Evolutionary conservation across 2,329 filamentous ascomycete species (phyloP).

Genomic region (Xylariaceae sp.): DNA sequence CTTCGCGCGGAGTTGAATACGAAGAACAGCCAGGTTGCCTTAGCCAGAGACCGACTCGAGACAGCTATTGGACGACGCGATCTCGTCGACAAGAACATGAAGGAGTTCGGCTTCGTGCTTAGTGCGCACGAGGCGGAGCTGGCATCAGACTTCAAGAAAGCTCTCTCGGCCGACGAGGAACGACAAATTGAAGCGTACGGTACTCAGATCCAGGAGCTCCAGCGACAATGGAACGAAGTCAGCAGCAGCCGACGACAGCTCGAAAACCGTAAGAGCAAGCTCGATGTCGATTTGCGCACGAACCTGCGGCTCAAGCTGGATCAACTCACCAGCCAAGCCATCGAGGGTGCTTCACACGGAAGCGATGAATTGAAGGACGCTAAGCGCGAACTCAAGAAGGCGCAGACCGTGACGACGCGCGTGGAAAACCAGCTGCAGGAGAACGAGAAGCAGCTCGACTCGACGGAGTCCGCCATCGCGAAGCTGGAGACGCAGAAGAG

Average conservation of each 20-base stretch:
- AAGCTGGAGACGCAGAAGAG: conserved; percentile 43
- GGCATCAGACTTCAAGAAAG: conserved; percentile 85
- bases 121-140: conserved; percentile 75
- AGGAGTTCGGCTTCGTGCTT: conserved; percentile 69
- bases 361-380: conserved; percentile 68
- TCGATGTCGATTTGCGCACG: conserved; percentile 84
- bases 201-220: conserved; percentile 63
- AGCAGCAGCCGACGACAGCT: conserved; percentile 69
- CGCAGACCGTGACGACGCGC: conserved; percentile 60
- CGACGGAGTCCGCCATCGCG: conserved; percentile 36
- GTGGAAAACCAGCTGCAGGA: conserved; percentile 66
- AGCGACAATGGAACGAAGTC: conserved; percentile 69
- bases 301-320: conserved; percentile 84
- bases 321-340: conserved; percentile 71
- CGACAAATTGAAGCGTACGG: conserved; percentile 68
- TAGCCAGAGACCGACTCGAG: conserved; percentile 67
- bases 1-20: conserved; percentile 69
- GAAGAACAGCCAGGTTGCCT: conserved; percentile 70
- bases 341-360: conserved; percentile 60
- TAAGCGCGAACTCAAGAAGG: conserved; percentile 74
- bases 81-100: conserved; percentile 68
- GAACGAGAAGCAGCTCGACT: conserved; percentile 68
- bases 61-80: conserved; percentile 59
- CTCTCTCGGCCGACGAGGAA: conserved; percentile 77
- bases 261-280: conserved; percentile 72